Base-by-base conservation (phyloP, 371 early-diverging fungal genomes). In the Mucor piriformis region DNA sequence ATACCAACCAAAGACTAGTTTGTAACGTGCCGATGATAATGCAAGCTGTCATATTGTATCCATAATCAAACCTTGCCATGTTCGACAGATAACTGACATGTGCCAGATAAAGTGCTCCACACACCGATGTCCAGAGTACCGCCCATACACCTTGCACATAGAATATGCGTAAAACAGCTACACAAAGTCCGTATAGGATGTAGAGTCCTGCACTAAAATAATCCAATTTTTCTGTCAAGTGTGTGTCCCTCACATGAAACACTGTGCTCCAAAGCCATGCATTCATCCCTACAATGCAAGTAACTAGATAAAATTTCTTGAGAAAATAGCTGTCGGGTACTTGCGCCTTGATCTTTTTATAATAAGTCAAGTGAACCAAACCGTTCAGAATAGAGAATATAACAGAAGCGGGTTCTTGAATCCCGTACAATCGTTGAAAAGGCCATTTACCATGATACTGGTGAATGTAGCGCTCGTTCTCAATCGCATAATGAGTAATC, bases 351-450 rank as follows among this genome's bases (percentile, higher is more conserved):
- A 91, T 69, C 15, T 58, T 48, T 12, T 62, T 59, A 73, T 75
- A 84, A 59, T 85, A 82, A 12, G 63, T 66, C 49, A 74, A 80
- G 70, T 96, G 96, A 70, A 84, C 83, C 8, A 69, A 82, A 0
- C 93, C 92, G 69, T 99, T 97, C 20, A 91, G 69, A 8, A 97
- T 54, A 40, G 94, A 94, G 63, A 97, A 96, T 10, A 95, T 15
- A 13, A 96, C 95, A 25, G 93, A 91, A 0, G 94, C 95, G 0
- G 95, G 93, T 68, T 99, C 99, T 74, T 99, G 98, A 63, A 97
- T 83, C 7, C 98, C 98, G 43, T 74, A 66, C 0, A 95, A 23
- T 1, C 99, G 86, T 34, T 81, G 69, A 70, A 99, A 99, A 2
- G 99, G 96, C 99, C 99, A 69, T 57, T 69, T 69, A 6, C 69